These are phyloP conservation scores for Cyberlindnera xishuangbannaensis DNA, from an alignment of 805 yeast genomes.

Conservation along the genomic window DNA sequence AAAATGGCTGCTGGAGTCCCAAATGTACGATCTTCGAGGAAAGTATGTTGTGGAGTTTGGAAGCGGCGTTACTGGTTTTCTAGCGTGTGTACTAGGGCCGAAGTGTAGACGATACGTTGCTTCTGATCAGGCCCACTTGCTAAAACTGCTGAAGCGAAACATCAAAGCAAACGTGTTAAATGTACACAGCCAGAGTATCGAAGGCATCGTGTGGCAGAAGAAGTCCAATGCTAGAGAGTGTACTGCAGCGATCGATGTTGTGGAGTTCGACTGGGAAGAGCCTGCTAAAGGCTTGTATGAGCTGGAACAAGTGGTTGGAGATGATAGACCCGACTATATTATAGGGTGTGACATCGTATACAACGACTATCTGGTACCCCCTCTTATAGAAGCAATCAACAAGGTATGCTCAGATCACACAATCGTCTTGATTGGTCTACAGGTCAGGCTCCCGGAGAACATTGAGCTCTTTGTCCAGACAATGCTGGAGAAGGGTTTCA, in stretches of 20 bases:
- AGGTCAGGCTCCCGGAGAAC: constrained; percentile 47
- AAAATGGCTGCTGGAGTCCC: constrained; percentile 42
- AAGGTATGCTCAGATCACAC: constrained; percentile 30
- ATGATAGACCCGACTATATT: constrained; percentile 36
- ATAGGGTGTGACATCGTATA: constrained; percentile 64
- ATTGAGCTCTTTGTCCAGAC: constrained; percentile 39
- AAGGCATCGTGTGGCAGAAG: constrained; percentile 2
- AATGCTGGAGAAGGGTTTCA: constrained; percentile 29
- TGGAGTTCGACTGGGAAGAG: constrained; percentile 60
- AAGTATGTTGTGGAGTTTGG: constrained; percentile 51
- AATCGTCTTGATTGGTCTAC: constrained; percentile 41
- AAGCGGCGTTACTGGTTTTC: constrained; percentile 52
- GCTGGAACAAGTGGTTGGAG: constrained; percentile 13
- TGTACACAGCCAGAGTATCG: constrained; percentile 23
- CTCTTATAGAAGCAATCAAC: constrained; percentile 39
- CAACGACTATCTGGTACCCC: constrained; percentile 51
- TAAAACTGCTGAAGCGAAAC: constrained; percentile 45
- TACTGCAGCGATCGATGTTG: constrained; percentile 32
- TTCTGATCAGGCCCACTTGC: constrained; percentile 51
- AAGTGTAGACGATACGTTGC: constrained; percentile 38
- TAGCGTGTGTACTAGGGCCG: constrained; percentile 37
- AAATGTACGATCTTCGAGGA: constrained; percentile 12
- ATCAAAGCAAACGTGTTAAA: constrained; percentile 33
- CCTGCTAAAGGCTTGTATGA: constrained; percentile 30
- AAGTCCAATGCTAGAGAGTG: neutral